Evolutionary conservation across 2,329 filamentous ascomycete species (phyloP).

Genomic region (Cercospora citrullina): DNA sequence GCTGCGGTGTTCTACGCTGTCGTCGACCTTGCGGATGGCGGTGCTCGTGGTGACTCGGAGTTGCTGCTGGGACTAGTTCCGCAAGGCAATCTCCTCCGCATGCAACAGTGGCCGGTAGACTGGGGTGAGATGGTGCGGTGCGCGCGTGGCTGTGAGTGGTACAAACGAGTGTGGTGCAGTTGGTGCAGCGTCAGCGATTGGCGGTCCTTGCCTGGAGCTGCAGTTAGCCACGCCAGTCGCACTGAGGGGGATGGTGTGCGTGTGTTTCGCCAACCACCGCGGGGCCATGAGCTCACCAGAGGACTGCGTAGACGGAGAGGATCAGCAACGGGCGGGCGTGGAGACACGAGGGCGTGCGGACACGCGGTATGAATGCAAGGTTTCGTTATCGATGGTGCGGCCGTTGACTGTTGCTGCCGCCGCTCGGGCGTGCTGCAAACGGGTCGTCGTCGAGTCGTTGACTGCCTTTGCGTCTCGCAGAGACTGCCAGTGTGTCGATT

Average conservation of each 20-base stretch:
- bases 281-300: conserved; percentile 14
- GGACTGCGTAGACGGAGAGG: conserved; percentile 1
- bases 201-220: conserved; percentile 16
- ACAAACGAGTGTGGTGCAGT: conserved; percentile 21
- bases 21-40: conserved; percentile 2
- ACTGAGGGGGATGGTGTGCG: background rate
- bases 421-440: background rate
- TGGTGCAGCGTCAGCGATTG: conserved; percentile 15
- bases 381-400: background rate
- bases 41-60: background rate
- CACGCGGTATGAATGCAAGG: conserved; percentile 8
- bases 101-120: background rate
- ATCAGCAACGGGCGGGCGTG: conserved; percentile 7
- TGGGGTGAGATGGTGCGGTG: conserved; percentile 12
- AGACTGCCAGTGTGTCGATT: background rate
- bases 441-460: background rate
- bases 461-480: background rate
- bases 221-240: conserved; percentile 9
- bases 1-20: conserved; percentile 6
- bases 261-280: background rate
- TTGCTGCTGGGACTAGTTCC: conserved; percentile 8
- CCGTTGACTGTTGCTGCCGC: conserved; percentile 2
- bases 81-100: conserved; percentile 21
- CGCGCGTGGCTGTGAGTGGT: conserved; percentile 15
- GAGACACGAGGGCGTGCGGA: conserved; percentile 19